Evolutionary conservation across 2,329 filamentous ascomycete species (phyloP).

Genomic region (Aspergillus fumigatus): DNA sequence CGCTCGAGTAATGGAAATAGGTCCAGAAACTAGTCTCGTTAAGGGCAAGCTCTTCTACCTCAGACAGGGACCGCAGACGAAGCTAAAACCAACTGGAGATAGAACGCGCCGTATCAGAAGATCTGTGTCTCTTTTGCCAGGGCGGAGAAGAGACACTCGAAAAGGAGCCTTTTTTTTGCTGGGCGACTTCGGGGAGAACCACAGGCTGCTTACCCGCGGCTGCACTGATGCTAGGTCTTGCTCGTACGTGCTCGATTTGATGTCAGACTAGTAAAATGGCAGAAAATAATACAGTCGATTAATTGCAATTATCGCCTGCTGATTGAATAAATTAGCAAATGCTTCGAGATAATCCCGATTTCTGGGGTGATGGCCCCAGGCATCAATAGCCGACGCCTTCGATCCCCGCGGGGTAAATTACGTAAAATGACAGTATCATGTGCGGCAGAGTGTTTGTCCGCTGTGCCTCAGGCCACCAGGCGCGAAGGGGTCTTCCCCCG

Average conservation of each 20-base stretch:
- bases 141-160: constrained; percentile 18
- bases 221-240: not conserved
- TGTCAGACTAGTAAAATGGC: not conserved
- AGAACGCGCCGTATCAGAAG: not conserved
- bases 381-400: not conserved
- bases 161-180: not conserved
- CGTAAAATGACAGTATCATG: not conserved
- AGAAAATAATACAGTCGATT: not conserved
- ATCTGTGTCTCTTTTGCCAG: not conserved
- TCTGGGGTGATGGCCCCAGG: not conserved
- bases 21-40: not conserved
- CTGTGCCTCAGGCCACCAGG: constrained; percentile 2
- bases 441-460: constrained; percentile 17
- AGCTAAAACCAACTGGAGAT: not conserved
- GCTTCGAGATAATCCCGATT: not conserved
- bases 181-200: constrained; percentile 12
- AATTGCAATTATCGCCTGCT: not conserved
- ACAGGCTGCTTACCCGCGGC: constrained; percentile 14
- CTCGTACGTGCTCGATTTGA: not conserved
- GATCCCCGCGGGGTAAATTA: not conserved
- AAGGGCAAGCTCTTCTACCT: not conserved
- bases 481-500: not conserved
- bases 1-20: constrained; percentile 1
- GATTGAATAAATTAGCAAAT: not conserved
- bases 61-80: not conserved